A percentile compares a stretch with the other conserved stretches of the same genome.
Conservation (phyloP, 208 protist genomes). For the Crithidia brevicula region DNA sequence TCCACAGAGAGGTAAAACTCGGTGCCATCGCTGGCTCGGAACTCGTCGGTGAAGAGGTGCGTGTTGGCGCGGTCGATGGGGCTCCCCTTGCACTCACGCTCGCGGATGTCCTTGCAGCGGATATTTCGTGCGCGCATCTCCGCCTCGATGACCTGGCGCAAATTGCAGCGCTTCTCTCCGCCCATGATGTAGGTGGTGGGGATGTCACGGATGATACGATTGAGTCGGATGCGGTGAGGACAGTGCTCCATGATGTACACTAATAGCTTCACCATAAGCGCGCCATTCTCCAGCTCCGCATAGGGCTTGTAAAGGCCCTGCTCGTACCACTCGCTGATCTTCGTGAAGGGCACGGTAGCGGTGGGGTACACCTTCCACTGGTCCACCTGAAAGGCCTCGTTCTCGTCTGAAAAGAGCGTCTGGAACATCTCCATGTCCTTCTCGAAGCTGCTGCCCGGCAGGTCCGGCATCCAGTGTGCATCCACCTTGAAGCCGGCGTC, state of each 20-base stretch:
- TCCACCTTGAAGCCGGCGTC: conserved; percentile 99
- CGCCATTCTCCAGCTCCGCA: conserved; percentile 78
- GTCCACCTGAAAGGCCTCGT: conserved; percentile 97
- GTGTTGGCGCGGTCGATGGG: conserved; percentile 66
- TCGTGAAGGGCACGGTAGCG: conserved; percentile 99
- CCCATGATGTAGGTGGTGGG: conserved; percentile 98
- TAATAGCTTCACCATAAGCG: conserved; percentile 94
- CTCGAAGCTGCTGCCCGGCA: conserved; percentile 96
- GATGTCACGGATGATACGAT: conserved; percentile 99
- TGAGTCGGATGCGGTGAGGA: conserved; percentile 98
- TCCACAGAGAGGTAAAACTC: conserved; percentile 91
- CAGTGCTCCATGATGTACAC: conserved; percentile 96
- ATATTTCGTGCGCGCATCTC: conserved; percentile 94
- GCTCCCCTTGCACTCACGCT: conserved; percentile 92
- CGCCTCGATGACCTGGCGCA: conserved; percentile 97
- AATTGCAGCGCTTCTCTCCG: conserved; percentile 97
- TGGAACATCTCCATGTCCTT: conserved; percentile 96
- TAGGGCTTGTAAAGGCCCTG: conserved; percentile 97
- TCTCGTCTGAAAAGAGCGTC: conserved; percentile 76
- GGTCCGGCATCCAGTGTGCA: conserved; percentile 99
- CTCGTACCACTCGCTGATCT: conserved; percentile 97
- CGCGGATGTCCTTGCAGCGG: conserved; percentile 95
- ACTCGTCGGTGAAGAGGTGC: conserved; percentile 71
- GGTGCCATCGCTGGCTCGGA: conserved; percentile 79
- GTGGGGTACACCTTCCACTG: conserved; percentile 99